Base-by-base conservation (phyloP, 176 grass and related monocot species). In the Leersia perrieri region DNA sequence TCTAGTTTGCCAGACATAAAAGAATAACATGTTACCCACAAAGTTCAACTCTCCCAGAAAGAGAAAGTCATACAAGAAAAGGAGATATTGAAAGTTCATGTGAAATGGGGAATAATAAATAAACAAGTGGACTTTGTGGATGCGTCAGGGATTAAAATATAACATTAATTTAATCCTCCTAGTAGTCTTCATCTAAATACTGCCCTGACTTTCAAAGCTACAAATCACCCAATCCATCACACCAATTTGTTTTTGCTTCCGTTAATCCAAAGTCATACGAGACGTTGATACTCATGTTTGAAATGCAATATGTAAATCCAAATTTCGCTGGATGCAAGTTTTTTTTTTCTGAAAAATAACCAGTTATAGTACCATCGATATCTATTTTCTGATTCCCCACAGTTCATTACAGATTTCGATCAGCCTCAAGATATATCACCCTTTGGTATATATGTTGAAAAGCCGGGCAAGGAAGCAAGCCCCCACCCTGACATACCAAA, bases 401-500 rank as follows among this genome's bases (percentile, higher is more conserved):
- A 10, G 10, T 80, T 60, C 1, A 44, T 22, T 74, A 45, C 90
- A 97, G 93, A 97, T 89, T 93, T 91, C 82, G 93, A 97, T 39
- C 83, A 93, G 7, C 80, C 90, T n/a, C 70, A 77, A 81, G 90
- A 93, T 65, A 88, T 83, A 87, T 87, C 90, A 25, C 49, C 88
- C 14, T 97, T 84, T 12, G 76, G 93, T 15, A 88, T 93, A 74
- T 88, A 91, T 64, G 22, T 80, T 2, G 86, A 93, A 11, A 92
- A 84, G 79, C 39, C 25, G 13, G 16, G 55, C 16, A 72, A 80
- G 60, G 93, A 90, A 49, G 28, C 87, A 29, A 80, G n/a, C 11
- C 83, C 83, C 1, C 81, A 82, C 23, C 90, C 93, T 1, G 83
- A 84, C 80, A 89, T 93, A 89, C 93, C 90, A 40, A 97, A 93